phyloP scores from a whole-genome alignment of 331 rosid species.

The Rosa hybrid region DNA sequence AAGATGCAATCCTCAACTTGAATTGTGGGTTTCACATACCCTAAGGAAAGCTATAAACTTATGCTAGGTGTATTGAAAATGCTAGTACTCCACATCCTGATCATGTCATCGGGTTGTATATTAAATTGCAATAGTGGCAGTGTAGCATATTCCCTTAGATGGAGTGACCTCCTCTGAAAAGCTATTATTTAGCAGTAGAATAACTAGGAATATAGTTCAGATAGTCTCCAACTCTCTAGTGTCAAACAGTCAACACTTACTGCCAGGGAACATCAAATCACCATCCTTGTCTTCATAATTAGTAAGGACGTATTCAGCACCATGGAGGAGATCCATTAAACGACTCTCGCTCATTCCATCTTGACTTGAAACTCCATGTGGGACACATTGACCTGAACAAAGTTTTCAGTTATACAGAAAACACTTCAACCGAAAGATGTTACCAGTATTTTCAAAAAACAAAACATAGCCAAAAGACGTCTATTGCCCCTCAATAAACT shows the following conservation, averaged over 20 bases:
- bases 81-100: not conserved
- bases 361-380: conserved; percentile 55
- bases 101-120: not conserved
- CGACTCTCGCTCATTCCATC: conserved; percentile 71
- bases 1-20: conserved; percentile 6
- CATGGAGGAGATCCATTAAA: conserved; percentile 81
- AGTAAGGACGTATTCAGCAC: conserved; percentile 93
- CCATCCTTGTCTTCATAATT: conserved; percentile 82
- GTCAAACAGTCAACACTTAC: conserved; percentile 49
- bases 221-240: conserved; percentile 9
- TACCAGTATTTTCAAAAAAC: not conserved
- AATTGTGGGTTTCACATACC: not conserved
- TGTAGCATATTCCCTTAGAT: conserved; percentile 5
- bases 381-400: conserved; percentile 73
- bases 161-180: conserved; percentile 1
- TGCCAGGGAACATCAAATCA: conserved; percentile 90
- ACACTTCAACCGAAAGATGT: not conserved
- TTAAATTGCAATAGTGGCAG: not conserved
- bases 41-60: not conserved
- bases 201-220: not conserved
- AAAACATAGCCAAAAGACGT: no score
- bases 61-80: not conserved
- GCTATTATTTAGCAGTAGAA: not conserved
- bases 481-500: no score
- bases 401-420: not conserved